These are phyloP conservation scores for Hyphopichia wangnamkhiaoensis DNA, from an alignment of 1,139 yeast genomes.

Conservation along the genomic window DNA sequence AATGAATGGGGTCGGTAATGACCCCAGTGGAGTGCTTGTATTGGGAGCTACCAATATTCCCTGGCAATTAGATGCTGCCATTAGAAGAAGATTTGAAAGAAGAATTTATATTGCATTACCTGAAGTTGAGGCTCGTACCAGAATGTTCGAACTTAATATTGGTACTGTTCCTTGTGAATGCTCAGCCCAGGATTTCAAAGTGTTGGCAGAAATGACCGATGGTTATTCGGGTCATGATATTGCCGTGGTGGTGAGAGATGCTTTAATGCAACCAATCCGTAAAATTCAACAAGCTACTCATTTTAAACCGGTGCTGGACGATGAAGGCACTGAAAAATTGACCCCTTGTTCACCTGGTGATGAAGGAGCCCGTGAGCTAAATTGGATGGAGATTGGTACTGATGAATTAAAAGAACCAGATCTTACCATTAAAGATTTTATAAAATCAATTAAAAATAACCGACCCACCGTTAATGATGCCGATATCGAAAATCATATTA, in stretches of 20 bases:
- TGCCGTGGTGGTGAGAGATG: conserved; percentile 95
- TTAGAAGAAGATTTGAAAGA: conserved; percentile 92
- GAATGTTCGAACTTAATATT: conserved; percentile 92
- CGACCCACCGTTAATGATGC: conserved; percentile 91
- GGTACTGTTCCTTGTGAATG: conserved; percentile 88
- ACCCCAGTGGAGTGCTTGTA: conserved; percentile 87
- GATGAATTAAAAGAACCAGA: conserved; percentile 91
- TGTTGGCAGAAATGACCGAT: conserved; percentile 90
- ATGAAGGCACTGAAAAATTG: conserved; percentile 46
- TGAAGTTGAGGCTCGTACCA: conserved; percentile 83
- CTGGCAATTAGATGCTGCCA: conserved; percentile 98
- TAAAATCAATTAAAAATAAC: conserved; percentile 87
- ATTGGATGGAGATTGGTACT: conserved; percentile 89
- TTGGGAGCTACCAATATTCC: conserved; percentile 98
- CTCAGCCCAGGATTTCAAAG: conserved; percentile 68
- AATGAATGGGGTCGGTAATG: conserved; percentile 99
- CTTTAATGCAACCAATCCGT: conserved; percentile 96
- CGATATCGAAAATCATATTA: conserved; percentile 80
- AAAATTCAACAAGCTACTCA: conserved; percentile 97
- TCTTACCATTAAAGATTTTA: conserved; percentile 85
- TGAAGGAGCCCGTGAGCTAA: conserved; percentile 78
- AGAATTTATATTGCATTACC: conserved; percentile 95
- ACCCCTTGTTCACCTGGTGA: conserved; percentile 99
- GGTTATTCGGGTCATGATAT: conserved; percentile 98
- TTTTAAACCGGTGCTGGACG: conserved; percentile 60